These are phyloP conservation scores for Hura crepitans DNA, from an alignment of 441 rosid genomes.

Conservation along the genomic window DNA sequence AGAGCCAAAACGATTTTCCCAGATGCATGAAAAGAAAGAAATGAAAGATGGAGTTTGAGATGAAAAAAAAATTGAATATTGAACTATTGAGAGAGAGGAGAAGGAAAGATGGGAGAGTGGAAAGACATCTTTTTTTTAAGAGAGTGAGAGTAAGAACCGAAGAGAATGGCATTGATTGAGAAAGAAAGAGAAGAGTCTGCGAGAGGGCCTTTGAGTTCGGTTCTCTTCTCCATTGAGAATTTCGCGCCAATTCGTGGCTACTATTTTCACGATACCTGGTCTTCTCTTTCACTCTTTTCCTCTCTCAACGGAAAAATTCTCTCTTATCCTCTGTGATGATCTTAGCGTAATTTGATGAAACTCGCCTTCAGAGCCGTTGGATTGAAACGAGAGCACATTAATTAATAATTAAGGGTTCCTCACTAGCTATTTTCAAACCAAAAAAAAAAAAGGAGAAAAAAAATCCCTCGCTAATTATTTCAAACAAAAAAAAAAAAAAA, in stretches of 20 bases:
- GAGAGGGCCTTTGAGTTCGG: conserved; percentile 52
- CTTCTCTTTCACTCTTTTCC: conserved; percentile 24
- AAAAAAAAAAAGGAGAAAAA: too few species aligned
- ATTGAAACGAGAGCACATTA: not conserved
- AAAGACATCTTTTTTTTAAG: not conserved
- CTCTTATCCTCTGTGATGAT: not conserved
- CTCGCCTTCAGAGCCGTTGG: conserved; percentile 6
- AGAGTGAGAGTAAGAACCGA: not conserved
- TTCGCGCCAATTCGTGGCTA: conserved; percentile 88
- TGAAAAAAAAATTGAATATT: conserved; percentile 5
- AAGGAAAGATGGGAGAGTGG: conserved; percentile 22
- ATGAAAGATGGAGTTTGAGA: not conserved
- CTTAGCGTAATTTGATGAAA: not conserved
- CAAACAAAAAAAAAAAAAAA: too few species aligned
- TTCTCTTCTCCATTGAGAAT: conserved; percentile 41
- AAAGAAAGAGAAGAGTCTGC: conserved; percentile 40
- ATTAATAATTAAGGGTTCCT: too few species aligned
- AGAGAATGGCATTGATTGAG: conserved; percentile 27
- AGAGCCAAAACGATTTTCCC: conserved; percentile 7
- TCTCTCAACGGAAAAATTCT: conserved; percentile 17
- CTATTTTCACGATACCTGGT: conserved; percentile 33
- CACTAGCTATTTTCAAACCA: too few species aligned
- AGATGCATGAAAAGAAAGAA: conserved; percentile 15
- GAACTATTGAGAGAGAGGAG: conserved; percentile 13
- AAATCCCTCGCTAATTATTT: too few species aligned